Base-by-base conservation (phyloP, 2,329 filamentous ascomycete species). In the Corynespora cassiicola region DNA sequence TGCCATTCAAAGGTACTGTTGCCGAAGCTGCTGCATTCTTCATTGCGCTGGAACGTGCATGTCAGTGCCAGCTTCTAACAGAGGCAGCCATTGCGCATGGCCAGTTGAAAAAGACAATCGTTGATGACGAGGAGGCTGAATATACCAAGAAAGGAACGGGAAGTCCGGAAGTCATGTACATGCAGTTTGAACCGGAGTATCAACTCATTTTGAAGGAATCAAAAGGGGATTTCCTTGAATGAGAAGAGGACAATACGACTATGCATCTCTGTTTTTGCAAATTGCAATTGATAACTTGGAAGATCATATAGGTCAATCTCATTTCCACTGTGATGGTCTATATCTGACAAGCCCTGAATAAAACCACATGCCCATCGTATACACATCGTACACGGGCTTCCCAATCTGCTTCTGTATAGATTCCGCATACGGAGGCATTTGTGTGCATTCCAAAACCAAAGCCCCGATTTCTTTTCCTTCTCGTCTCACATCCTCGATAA, bases 11-110 rank as follows among this genome's bases (percentile, higher is more conserved):
- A n/a, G n/a, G n/a, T 21, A 68, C 66, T 2, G 61, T 75, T 15
- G 72, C 72, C 40, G 71, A 70, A 54, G 61, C 68, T 11, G 61
- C 67, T 9, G 72, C 70, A 45, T 72, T 70, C 60, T 75, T 73
- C 42, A 52, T 71, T 10, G 62, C 56, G 8, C 34, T 74, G 31
- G 71, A 74, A 39, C 65, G 69, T 41, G 66, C 62, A 34, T 73
- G 71, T 44, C 66, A 73, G 21, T 53, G 56, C 6, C 70, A 73
- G 45, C 51, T 74, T 24, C 29, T 43, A 6, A 31, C 30, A 9
- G 39, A 57, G 31, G 39, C 45, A 11, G 43, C 47, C 4, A 45
- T 49, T 25, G 45, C 42, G 12, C 39, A 33, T 21, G 49, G 34
- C 11, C n/a, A 24, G 17, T 14, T 52, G 15, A 23, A 33, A 14